Base-by-base conservation (phyloP, 176 grass and related monocot species). In the Chrysopogon serrulatus region DNA sequence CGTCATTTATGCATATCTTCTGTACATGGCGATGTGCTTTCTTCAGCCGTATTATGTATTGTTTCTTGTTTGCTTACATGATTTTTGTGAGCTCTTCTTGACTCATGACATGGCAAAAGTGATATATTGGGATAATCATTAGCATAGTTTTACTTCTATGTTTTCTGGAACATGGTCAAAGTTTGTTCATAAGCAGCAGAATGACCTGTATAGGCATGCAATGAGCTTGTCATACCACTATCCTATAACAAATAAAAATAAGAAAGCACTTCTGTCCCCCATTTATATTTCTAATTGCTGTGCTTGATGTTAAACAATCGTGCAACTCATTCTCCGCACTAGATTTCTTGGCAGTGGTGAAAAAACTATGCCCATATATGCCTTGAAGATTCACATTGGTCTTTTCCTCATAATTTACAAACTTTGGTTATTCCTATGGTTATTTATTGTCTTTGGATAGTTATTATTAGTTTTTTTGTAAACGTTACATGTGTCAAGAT, bases 101-200 rank as follows among this genome's bases (percentile, higher is more conserved):
- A 73, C 65, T 82, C 19, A 83, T 66, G 59, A 34, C 35, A 57
- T 43, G 43, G 17, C 9, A 74, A 63, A 89, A 88, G 24, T n/a
- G 15, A 56, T 73, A 41, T 76, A 40, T 83, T 34, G 71, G 77
- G 61, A 67, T 77, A 49, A 62, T 87, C 31, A 76, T 48, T n/a
- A 60, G 57, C 34, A 75, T 57, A 35, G 43, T 68, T 59, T 36
- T 33, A 42, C 42, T 56, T 10, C 47, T 66, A 80, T 72, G 42
- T 80, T 68, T 65, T 68, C 68, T 41, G 7, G 32, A 87, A 69
- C 36, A 76, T n/a, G 57, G 21, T 60, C 18, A 21, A 44, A 78
- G 5, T 78, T 13, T 44, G 56, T 43, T 16, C 56, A 78, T 30
- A 45, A 65, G 76, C 26, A 60, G 34, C 39, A 44, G 26, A 24